phyloP scores from a whole-genome alignment of 2,329 filamentous ascomycete species.

The Sporothrix euskadiensis region DNA sequence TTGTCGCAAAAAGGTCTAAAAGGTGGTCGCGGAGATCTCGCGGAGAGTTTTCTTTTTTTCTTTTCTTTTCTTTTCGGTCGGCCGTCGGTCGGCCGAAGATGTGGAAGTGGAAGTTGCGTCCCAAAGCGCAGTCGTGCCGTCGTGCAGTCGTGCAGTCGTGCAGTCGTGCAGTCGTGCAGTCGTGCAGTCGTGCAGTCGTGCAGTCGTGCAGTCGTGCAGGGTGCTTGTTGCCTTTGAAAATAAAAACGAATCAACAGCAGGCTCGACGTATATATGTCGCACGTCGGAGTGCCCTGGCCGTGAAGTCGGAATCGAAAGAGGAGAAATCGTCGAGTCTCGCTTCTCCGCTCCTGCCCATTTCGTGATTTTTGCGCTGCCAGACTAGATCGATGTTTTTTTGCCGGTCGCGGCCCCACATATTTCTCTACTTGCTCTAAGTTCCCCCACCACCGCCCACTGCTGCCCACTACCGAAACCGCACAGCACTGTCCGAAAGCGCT shows the following conservation, averaged over 20 bases:
- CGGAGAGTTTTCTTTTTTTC: background rate
- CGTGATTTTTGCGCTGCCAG: background rate
- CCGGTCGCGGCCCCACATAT: constrained; percentile 19
- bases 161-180: no score
- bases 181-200: background rate
- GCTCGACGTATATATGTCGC: background rate
- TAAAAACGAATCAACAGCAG: background rate
- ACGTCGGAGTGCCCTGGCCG: background rate
- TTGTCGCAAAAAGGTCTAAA: background rate
- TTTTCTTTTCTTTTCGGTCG: background rate
- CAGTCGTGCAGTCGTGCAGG: background rate
- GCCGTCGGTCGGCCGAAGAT: constrained; percentile 2
- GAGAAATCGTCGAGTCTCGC: background rate
- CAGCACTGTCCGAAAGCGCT: constrained; percentile 3
- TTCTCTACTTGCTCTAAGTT: background rate
- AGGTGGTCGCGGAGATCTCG: background rate
- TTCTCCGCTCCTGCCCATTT: constrained; percentile 1
- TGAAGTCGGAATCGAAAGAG: background rate
- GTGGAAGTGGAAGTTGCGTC: background rate
- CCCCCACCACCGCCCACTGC: background rate
- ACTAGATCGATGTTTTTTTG: constrained; percentile 8
- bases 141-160: background rate
- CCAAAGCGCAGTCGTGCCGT: no score
- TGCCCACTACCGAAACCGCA: background rate
- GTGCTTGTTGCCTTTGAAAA: no score